Percentiles rank a stretch among this genome's conserved stretches.
Evolutionary conservation across 208 protist species (phyloP).

Genomic region (Trypanosoma caninum): DNA sequence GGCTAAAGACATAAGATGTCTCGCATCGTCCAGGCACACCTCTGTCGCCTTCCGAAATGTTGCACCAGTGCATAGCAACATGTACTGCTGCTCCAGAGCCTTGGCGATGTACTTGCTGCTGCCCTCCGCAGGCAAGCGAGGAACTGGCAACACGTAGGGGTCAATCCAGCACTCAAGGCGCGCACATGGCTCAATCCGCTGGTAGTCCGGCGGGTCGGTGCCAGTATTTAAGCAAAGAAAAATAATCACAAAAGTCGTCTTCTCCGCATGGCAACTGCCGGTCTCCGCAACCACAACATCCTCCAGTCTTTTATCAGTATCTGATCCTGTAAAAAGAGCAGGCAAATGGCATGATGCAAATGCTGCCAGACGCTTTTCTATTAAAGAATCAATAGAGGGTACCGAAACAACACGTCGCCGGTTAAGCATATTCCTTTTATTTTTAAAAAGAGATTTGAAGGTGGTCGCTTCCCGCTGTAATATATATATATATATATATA

Average conservation of each 20-base stretch:
- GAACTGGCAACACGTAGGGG: conserved; percentile 65
- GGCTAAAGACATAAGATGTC: conserved; percentile 75
- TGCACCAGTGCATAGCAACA: conserved; percentile 50
- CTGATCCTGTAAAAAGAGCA: conserved; percentile 45
- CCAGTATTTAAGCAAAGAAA: conserved; percentile 97
- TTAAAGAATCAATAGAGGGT: conserved; percentile 29
- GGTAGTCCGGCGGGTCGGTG: conserved; percentile 97
- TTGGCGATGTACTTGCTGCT: conserved; percentile 93
- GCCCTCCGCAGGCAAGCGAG: conserved; percentile 36
- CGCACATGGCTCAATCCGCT: conserved; percentile 94
- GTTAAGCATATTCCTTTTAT: conserved; percentile 13
- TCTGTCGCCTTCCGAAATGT: conserved; percentile 89
- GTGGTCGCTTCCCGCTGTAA: neutral
- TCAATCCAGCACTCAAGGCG: conserved; percentile 97
- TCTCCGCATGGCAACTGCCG: conserved; percentile 22
- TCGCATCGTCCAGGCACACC: conserved; percentile 93
- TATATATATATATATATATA: neutral
- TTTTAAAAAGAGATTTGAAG: no score
- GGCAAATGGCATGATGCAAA: conserved; percentile 64
- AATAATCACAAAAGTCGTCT: conserved; percentile 81
- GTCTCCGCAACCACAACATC: conserved; percentile 14
- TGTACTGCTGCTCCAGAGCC: conserved; percentile 92
- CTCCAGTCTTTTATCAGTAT: conserved; percentile 27
- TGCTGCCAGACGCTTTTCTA: conserved; percentile 59
- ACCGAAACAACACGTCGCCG: conserved; percentile 11